Evolutionary conservation across 768 basidiomycete species (phyloP).

Genomic region (Leccinum imitatum): DNA sequence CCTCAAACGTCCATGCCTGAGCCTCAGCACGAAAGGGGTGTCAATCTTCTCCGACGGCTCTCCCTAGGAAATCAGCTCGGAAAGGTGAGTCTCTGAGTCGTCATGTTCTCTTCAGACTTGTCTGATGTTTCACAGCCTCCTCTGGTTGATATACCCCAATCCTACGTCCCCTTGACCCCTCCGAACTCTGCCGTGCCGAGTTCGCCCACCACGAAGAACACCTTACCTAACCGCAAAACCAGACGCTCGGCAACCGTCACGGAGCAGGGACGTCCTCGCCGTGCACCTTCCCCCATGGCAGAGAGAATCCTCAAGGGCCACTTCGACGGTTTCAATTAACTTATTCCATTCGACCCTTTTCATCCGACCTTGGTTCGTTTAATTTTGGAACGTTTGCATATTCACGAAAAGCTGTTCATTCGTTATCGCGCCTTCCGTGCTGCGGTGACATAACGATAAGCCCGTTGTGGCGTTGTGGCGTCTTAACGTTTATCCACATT

Average conservation of each 20-base stretch:
- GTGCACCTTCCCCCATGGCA: slow-evolving; percentile 86
- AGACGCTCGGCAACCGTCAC: slow-evolving; percentile 61
- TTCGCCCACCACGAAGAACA: slow-evolving; percentile 14
- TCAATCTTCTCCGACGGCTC: slow-evolving; percentile 70
- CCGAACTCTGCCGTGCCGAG: slow-evolving; percentile 50
- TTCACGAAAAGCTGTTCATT: slow-evolving; percentile 4
- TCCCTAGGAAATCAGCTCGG: slow-evolving; percentile 62
- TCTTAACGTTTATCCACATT: slow-evolving; percentile 10
- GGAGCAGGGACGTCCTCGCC: slow-evolving; percentile 49
- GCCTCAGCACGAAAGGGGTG: slow-evolving; percentile 60
- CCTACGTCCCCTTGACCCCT: slow-evolving; percentile 43
- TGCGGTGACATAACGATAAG: slow-evolving; percentile 4
- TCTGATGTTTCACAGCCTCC: slow-evolving; percentile 10
- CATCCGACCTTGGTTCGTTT: slow-evolving; percentile 1
- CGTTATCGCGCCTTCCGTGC: slow-evolving; percentile 3
- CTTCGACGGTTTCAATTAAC: slow-evolving; percentile 84
- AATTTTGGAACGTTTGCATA: slow-evolving; percentile 3
- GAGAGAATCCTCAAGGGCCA: slow-evolving; percentile 90
- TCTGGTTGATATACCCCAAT: slow-evolving; percentile 20
- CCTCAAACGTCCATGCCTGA: slow-evolving; percentile 47
- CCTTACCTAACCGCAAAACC: slow-evolving; percentile 34
- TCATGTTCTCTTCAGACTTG: too few relatives aligned
- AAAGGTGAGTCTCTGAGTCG: slow-evolving; percentile 45
- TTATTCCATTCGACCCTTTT: slow-evolving; percentile 3
- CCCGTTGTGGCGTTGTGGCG: slow-evolving; percentile 6